Base-by-base conservation (phyloP, 2,329 filamentous ascomycete genomes). In the Epichloe typhina region DNA sequence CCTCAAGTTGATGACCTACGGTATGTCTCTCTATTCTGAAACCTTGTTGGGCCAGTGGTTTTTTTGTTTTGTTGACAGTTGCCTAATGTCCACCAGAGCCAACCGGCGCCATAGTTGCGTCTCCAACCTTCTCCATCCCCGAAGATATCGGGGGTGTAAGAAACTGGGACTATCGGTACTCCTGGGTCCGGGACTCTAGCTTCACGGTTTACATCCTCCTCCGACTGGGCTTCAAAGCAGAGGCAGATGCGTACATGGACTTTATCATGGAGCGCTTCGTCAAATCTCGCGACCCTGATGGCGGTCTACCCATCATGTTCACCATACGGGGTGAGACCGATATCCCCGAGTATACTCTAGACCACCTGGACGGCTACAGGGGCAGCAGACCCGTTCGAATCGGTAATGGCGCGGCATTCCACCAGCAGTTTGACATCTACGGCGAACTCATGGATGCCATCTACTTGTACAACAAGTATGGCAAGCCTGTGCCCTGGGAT, bases 131-230 rank as follows among this genome's bases (percentile, higher is more conserved):
- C 59, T 88, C 84, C 0, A 74, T 89, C 1, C 85, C 85, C 0
- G 85, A 89, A 62, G 82, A 83, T 47, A 77, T 88, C 39, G 84
- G 84, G 17, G 84, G 84, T 13, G 68, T 70, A 19, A 75, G 77
- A 21, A 83, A 83, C 59, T 82, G 79, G 82, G 83, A 86, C 62
- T 86, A 86, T 60, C 75, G 83, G n/a, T 90, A 79, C 65, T 86
- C 76, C 9, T 90, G 86, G 86, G 79, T 89, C 37, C 76, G 86
- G 21, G 85, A 90, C 66, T 80, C 82, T 0, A 86, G 82, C 56
- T 88, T 88, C 65, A 87, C 83, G 1, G 80, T 88, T 56, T 89
- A 89, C 58, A 83, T 89, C 54, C 74, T 90, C 33, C 74, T 90
- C 2, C 80, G 85, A 13, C 77, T 89, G 62, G 86, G 86, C 5